Evolutionary conservation across 441 rosid species (phyloP), one percentile per base, ranked within the genome.

Genomic region (Erodium chrysanthum): DNA sequence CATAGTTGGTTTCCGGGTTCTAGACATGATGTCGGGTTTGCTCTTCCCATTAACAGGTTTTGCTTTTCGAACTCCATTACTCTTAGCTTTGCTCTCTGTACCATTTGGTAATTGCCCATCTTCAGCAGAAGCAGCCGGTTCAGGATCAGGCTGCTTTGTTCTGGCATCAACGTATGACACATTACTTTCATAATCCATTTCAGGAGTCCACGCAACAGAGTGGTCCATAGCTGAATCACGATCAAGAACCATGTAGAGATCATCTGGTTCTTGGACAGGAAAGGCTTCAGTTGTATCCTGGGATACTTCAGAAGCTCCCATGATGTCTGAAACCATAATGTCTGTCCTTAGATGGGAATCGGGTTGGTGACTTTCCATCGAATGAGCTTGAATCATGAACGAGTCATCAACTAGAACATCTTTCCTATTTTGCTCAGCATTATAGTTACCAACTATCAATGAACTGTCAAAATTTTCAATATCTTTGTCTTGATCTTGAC

Each of bases 241-340:
- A 65, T 86, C 93, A 70, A 86, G 86, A 75, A 94, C 85, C 96
- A 94, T 89, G 78, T 76, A 86, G 73, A 94, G 96, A 60, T 94
- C 98, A 81, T 94, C 96, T 64, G 97, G 98, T 67, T 94, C 96
- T 59, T 74, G 75, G 17, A 64, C 66, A 48, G 44, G 67, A 33
- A 64, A 15, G 29, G 76, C 71, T 64, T 64, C 77, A 42, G 63
- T 62, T 65, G 75, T 81, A 60, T 73, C 67, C 6, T 15, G 76
- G 6, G 70, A 75, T 67, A 64, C 68, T 58, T 87, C 86, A 70
- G 74, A 33, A 69, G 74, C 82, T 76, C 75, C 90, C 59, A 79
- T 73, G 59, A 84, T 77, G 60, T 86, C 91, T 0, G 93, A 80
- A 78, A 73, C 91, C 83, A 87, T 84, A 75, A 88, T 78, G 70